phyloP scores from a whole-genome alignment of 371 early-diverging fungal genomes.

The Vairimorpha necatrix region DNA sequence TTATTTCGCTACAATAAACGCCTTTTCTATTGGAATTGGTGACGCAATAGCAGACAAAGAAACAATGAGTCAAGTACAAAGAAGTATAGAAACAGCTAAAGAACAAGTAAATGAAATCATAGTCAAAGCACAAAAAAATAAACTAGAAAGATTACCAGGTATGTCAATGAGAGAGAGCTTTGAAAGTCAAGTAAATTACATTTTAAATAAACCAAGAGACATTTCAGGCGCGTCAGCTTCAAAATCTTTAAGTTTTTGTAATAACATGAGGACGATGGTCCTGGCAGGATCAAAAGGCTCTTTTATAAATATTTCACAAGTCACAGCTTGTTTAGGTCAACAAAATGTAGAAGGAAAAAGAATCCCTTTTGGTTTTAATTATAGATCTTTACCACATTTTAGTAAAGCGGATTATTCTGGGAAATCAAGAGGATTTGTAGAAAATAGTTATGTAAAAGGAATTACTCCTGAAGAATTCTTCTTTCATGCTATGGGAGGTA shows the following conservation, averaged over 20 bases:
- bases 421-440: slow-evolving; percentile 90
- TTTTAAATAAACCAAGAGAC: slow-evolving; percentile 86
- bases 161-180: slow-evolving; percentile 92
- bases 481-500: slow-evolving; percentile 99
- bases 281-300: slow-evolving; percentile 95
- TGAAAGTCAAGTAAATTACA: slow-evolving; percentile 78
- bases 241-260: slow-evolving; percentile 76
- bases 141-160: slow-evolving; percentile 83
- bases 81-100: slow-evolving; percentile 76
- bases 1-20: slow-evolving; percentile 76
- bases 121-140: slow-evolving; percentile 74
- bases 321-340: slow-evolving; percentile 97
- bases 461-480: slow-evolving; percentile 94
- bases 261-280: slow-evolving; percentile 97
- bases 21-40: slow-evolving; percentile 96
- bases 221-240: slow-evolving; percentile 83
- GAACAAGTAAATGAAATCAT: slow-evolving; percentile 77
- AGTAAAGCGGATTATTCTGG: slow-evolving; percentile 93
- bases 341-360: slow-evolving; percentile 98
- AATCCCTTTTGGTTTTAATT: slow-evolving; percentile 91
- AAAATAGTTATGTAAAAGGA: slow-evolving; percentile 93
- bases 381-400: slow-evolving; percentile 92
- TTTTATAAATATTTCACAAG: slow-evolving; percentile 93
- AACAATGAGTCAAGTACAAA: slow-evolving; percentile 77
- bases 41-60: slow-evolving; percentile 86